phyloP scores from a whole-genome alignment of 139 green algal species.

The Monoraphidium neglectum region DNA sequence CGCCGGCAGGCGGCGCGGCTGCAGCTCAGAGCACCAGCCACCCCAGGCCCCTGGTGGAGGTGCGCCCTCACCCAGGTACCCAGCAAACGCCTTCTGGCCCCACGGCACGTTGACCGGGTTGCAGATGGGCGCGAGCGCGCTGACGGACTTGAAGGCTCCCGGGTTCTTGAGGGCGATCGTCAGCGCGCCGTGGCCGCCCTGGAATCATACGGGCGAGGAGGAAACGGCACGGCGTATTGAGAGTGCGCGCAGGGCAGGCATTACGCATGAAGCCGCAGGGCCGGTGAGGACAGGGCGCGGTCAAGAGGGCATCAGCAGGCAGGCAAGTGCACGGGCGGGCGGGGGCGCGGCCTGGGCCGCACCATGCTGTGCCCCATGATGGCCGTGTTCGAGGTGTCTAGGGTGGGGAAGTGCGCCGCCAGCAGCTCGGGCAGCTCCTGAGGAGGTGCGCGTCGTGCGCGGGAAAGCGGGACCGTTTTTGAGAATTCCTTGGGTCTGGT shows the following conservation, averaged over 20 bases:
- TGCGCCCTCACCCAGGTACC: slow-evolving; percentile 39
- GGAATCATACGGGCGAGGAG: slow-evolving; percentile 88
- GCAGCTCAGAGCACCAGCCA: too few relatives aligned
- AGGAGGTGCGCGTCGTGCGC: neutral
- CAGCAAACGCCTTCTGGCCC: slow-evolving; percentile 89
- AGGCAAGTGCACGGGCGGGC: too few relatives aligned
- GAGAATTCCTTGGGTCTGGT: too few relatives aligned
- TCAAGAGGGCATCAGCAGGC: too few relatives aligned
- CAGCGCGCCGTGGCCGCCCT: slow-evolving; percentile 91
- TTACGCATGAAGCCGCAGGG: too few relatives aligned
- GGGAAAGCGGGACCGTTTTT: too few relatives aligned
- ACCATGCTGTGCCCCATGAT: slow-evolving; percentile 60
- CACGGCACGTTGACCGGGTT: slow-evolving; percentile 88
- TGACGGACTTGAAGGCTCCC: slow-evolving; percentile 74
- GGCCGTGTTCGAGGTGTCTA: slow-evolving; percentile 35
- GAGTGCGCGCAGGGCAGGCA: too few relatives aligned
- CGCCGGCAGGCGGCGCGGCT: too few relatives aligned
- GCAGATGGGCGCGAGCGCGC: slow-evolving; percentile 92
- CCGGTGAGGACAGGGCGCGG: too few relatives aligned
- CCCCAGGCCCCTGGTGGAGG: too few relatives aligned
- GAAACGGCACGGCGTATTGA: slow-evolving; percentile 9
- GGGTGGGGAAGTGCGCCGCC: slow-evolving; percentile 13
- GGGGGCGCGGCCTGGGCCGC: too few relatives aligned
- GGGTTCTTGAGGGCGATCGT: slow-evolving; percentile 87
- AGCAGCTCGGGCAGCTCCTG: slow-evolving; percentile 58